Conservation (phyloP, 257 asterid species). For the Solanum gracilifrons region DNA sequence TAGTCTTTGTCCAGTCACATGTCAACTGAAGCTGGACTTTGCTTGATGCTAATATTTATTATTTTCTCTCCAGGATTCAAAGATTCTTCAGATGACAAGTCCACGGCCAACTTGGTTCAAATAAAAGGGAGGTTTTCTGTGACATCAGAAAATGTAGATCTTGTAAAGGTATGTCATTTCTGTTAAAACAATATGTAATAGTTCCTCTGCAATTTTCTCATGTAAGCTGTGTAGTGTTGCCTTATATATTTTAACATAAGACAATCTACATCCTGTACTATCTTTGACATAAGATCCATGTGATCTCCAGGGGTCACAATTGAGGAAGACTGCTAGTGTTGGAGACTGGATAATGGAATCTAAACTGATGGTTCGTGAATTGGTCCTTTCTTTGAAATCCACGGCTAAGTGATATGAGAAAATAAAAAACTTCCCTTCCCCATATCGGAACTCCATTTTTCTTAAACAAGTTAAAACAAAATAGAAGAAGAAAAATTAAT, state of each 20-base stretch:
- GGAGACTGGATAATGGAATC: slow-evolving; percentile 86
- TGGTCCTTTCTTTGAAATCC: background rate
- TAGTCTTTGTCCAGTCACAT: background rate
- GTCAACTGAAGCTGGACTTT: background rate
- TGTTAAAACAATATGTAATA: slow-evolving; percentile 14
- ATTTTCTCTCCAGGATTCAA: slow-evolving; percentile 35
- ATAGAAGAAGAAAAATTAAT: background rate
- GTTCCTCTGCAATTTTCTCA: slow-evolving; percentile 59
- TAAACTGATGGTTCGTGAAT: slow-evolving; percentile 57
- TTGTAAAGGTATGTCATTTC: slow-evolving; percentile 58
- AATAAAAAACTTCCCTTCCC: background rate
- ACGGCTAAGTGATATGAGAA: background rate
- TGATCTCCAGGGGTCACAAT: slow-evolving; percentile 65
- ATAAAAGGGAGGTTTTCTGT: slow-evolving; percentile 98
- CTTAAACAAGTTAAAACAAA: background rate
- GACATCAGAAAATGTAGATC: slow-evolving; percentile 97
- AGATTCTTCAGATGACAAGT: slow-evolving; percentile 80
- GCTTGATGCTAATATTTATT: background rate
- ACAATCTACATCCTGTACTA: slow-evolving; percentile 9
- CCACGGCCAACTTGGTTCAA: slow-evolving; percentile 80
- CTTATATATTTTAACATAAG: slow-evolving; percentile 2
- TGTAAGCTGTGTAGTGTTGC: slow-evolving; percentile 26
- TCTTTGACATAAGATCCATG: slow-evolving; percentile 11
- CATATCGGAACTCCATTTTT: background rate
- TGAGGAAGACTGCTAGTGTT: slow-evolving; percentile 91